Base-by-base conservation (phyloP, 768 basidiomycete genomes). In the Gelatoporia subvermispora region DNA sequence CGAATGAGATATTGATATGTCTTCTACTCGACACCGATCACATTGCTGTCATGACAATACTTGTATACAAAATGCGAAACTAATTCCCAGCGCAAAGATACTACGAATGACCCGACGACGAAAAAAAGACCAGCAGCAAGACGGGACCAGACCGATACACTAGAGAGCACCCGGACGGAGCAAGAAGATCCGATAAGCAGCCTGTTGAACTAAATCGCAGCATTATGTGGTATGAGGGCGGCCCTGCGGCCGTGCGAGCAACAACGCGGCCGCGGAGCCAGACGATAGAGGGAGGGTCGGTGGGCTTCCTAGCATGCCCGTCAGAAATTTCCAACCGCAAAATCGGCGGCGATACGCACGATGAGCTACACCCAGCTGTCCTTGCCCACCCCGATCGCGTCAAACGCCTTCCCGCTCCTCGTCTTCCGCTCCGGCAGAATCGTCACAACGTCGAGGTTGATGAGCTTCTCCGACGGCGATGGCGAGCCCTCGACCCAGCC, bases 401-500 rank as follows among this genome's bases (percentile, higher is more conserved):
- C 88, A 53, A 91, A 91, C 66, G 79, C 85, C 70, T 88, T 90
- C 43, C 88, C 88, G 56, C 88, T 90, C 49, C 88, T 72, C n/a
- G 86, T 86, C 51, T 83, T 77, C 50, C 88, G 70, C 68, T 90
- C 88, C 51, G 78, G 79, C 9, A 90, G 73, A 7, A 85, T 68
- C 22, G 82, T 78, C 1, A 82, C 84, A 28, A 75, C 74, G 63
- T 91, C 88, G 52, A 90, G 74, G 60, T 89, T 89, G 67, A 90
- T 90, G 44, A 89, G 70, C 65, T 88, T 89, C 58, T 82, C 77
- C 15, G 85, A 87, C 18, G 88, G 85, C 45, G 81, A 80, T 3
- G 85, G 85, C 18, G 87, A 88, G 56, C 87, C 88, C 71, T 89
- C 88, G 18, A 91, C 85, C 88, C 88, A 91, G 35, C 88, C 88